phyloP scores from a whole-genome alignment of 2,329 filamentous ascomycete genomes.

The Balansia obtecta region DNA sequence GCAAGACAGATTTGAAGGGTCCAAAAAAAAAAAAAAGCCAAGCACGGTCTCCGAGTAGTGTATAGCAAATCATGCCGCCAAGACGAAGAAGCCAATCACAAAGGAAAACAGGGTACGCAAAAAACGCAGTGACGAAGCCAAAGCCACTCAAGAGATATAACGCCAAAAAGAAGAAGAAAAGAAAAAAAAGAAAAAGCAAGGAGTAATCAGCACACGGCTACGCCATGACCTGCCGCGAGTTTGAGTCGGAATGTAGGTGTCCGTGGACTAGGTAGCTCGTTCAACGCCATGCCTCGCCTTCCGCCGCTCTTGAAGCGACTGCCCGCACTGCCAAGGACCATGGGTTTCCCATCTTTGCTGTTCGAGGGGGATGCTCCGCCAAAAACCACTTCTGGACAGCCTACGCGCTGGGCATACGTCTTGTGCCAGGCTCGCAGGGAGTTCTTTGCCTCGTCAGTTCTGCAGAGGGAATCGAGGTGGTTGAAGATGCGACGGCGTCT shows the following conservation, averaged over 20 bases:
- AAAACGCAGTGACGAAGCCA: neutral
- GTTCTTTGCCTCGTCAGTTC: slow-evolving; percentile 32
- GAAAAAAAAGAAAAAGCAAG: neutral
- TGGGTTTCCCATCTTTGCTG: slow-evolving; percentile 7
- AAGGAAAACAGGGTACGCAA: neutral
- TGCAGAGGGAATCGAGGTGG: slow-evolving; percentile 33
- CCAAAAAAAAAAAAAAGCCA: neutral
- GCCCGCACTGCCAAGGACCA: neutral
- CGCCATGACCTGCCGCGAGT: neutral
- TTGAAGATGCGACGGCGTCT: slow-evolving; percentile 31
- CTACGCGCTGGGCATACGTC: slow-evolving; percentile 29
- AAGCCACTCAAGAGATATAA: neutral
- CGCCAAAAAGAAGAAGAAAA: neutral
- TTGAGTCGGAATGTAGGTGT: slow-evolving; percentile 6
- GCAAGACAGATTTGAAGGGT: too few relatives aligned
- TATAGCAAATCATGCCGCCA: neutral
- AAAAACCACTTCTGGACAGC: slow-evolving; percentile 28
- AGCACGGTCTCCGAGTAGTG: neutral
- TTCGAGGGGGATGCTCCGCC: slow-evolving; percentile 21
- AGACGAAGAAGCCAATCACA: neutral
- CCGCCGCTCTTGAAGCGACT: slow-evolving; percentile 7
- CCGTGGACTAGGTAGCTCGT: slow-evolving; percentile 5
- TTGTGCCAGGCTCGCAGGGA: slow-evolving; percentile 38
- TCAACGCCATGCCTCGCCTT: slow-evolving; percentile 10
- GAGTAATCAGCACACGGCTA: neutral